Conservation (phyloP, 495 filamentous ascomycete genomes). For the Sporormia fimetaria region DNA sequence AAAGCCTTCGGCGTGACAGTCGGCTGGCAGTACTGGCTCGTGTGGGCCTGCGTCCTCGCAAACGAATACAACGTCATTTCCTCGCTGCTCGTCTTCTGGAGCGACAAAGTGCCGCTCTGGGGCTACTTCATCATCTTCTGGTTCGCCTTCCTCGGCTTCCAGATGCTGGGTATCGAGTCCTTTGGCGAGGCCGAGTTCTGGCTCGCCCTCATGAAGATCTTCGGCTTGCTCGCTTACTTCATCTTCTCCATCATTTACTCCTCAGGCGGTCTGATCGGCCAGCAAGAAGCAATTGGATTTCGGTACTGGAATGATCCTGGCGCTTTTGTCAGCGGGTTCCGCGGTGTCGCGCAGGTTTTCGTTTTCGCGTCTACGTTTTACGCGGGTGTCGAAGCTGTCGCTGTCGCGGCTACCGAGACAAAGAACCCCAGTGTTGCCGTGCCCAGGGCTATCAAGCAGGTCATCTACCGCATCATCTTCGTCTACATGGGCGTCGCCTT, state of each 20-base stretch:
- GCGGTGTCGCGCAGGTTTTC: conserved; percentile 53
- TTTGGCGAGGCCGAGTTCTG: conserved; percentile 45
- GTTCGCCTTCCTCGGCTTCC: conserved; percentile 34
- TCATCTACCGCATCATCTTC: conserved; percentile 39
- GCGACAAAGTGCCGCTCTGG: conserved; percentile 32
- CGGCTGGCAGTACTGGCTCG: conserved; percentile 40
- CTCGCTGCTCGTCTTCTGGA: conserved; percentile 49
- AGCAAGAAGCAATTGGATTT: conserved; percentile 31
- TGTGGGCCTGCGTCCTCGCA: conserved; percentile 35
- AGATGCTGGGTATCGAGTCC: conserved; percentile 37
- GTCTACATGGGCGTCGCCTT: conserved; percentile 27
- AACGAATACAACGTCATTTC: conserved; percentile 41
- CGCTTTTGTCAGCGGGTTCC: conserved; percentile 55
- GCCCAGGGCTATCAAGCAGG: conserved; percentile 36
- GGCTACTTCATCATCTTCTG: conserved; percentile 40
- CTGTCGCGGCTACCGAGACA: conserved; percentile 38
- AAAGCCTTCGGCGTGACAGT: conserved; percentile 43
- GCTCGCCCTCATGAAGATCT: conserved; percentile 39
- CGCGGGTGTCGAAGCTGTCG: conserved; percentile 44
- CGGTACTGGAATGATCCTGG: conserved; percentile 43
- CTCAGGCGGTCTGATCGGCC: conserved; percentile 27
- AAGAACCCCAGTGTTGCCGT: conserved; percentile 34
- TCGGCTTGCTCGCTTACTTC: conserved; percentile 36
- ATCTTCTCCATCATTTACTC: conserved; percentile 27
- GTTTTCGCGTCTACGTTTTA: conserved; percentile 56